Percentiles rank a stretch among this genome's conserved stretches.
These are phyloP conservation scores for Neurospora terricola DNA, from an alignment of 495 filamentous ascomycete species.

Conservation along the genomic window DNA sequence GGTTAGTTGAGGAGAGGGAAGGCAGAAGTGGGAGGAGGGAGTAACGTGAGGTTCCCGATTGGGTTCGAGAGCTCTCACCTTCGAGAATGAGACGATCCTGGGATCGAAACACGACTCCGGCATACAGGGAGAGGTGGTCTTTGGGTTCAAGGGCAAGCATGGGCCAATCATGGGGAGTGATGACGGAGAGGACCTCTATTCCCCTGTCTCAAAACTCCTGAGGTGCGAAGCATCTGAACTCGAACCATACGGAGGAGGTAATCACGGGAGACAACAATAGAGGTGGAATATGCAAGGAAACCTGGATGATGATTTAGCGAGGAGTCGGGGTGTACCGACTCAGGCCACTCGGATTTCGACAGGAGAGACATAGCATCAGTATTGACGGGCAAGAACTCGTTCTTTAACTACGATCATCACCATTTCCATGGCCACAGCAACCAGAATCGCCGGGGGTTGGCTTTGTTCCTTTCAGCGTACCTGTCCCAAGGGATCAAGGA, in stretches of 20 bases:
- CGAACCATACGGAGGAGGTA: too few relatives aligned
- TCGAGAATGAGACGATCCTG: background rate
- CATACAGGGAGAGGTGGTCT: background rate
- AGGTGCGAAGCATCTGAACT: background rate
- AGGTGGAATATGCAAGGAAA: too few relatives aligned
- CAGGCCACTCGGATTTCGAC: slow-evolving; percentile 43
- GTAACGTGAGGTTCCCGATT: background rate
- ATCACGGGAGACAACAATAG: too few relatives aligned
- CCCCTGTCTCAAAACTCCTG: too few relatives aligned
- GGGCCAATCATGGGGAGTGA: background rate
- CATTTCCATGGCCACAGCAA: slow-evolving; percentile 38
- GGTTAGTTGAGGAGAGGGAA: background rate
- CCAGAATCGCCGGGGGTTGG: slow-evolving; percentile 18
- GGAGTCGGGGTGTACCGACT: background rate
- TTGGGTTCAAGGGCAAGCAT: background rate
- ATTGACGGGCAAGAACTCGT: slow-evolving; percentile 86
- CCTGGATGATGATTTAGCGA: background rate
- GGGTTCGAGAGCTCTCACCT: background rate
- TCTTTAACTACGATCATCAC: slow-evolving; percentile 28
- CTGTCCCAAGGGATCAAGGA: background rate
- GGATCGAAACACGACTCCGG: background rate
- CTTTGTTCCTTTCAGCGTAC: background rate
- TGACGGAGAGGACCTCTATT: background rate
- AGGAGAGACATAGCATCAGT: slow-evolving; percentile 82
- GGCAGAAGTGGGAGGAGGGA: background rate